Evolutionary conservation across 2,329 filamentous ascomycete genomes (phyloP).

Genomic region (Aspergillus pseudoglaucus): DNA sequence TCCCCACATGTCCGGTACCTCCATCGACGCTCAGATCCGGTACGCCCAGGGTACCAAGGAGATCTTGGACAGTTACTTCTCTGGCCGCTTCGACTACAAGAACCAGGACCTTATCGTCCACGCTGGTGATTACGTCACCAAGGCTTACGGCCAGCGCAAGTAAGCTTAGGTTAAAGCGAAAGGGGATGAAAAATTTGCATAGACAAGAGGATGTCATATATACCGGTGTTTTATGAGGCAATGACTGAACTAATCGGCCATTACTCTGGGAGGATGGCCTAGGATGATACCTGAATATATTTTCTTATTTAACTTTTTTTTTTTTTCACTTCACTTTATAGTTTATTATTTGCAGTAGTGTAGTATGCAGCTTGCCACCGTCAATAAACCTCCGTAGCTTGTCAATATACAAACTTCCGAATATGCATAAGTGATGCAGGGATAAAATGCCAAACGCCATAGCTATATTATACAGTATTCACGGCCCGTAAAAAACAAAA

Average conservation of each 20-base stretch:
- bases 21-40: constrained; percentile 92
- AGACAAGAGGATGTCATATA: not conserved
- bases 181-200: too few relatives aligned
- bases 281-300: constrained; percentile 3
- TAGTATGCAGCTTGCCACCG: too few relatives aligned
- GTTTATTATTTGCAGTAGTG: too few relatives aligned
- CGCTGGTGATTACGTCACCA: constrained; percentile 88
- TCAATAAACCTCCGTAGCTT: too few relatives aligned
- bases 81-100: constrained; percentile 78
- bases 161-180: constrained; percentile 7
- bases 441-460: not conserved
- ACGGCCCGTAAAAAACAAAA: not conserved
- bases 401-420: too few relatives aligned
- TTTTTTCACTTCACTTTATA: too few relatives aligned
- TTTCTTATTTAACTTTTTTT: not conserved
- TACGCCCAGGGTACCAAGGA: constrained; percentile 83
- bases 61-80: constrained; percentile 88
- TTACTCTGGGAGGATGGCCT: constrained; percentile 1
- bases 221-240: constrained; percentile 2
- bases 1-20: constrained; percentile 97
- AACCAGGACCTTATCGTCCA: constrained; percentile 86
- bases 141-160: constrained; percentile 74
- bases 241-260: constrained; percentile 6
- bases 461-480: not conserved
- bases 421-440: too few relatives aligned